Percentiles rank a stretch among this genome's conserved stretches.
Conservation (phyloP, 306 rosid genomes). For the Lablab purpureus region DNA sequence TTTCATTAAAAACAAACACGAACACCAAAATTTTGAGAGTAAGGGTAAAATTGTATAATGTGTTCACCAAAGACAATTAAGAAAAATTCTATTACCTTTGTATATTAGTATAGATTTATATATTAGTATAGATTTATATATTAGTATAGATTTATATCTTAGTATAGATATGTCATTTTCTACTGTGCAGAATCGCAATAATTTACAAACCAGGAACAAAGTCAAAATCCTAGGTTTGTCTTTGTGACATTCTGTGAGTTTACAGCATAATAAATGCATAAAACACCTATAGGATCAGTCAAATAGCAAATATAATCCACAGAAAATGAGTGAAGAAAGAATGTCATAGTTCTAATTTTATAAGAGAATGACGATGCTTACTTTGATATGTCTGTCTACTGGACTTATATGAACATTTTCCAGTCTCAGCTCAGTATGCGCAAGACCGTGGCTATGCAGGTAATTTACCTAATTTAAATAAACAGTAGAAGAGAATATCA, state of each 20-base stretch:
- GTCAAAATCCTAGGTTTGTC: conserved; percentile 26
- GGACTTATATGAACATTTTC: conserved; percentile 98
- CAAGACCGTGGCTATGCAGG: conserved; percentile 98
- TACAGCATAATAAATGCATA: conserved; percentile 22
- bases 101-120: no score
- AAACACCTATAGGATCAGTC: conserved; percentile 31
- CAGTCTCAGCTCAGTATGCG: conserved; percentile 94
- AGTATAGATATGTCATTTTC: conserved; percentile 4
- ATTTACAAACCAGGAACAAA: conserved; percentile 12
- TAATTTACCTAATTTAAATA: conserved; percentile 79
- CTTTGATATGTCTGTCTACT: conserved; percentile 95
- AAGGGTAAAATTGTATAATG: no score
- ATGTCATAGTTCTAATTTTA: conserved; percentile 2
- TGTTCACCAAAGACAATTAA: no score
- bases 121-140: neutral
- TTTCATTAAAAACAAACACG: no score
- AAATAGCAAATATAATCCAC: conserved; percentile 35
- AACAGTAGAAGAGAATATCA: conserved; percentile 45
- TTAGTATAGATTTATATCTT: no score
- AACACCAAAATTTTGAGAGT: no score
- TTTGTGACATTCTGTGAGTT: conserved; percentile 30
- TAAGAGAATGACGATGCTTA: conserved; percentile 53
- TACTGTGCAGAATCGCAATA: neutral
- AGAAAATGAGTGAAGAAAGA: conserved; percentile 36
- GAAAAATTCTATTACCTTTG: no score